Conservation (phyloP, 345 rosid genomes). For the Cochlearia excelsa region DNA sequence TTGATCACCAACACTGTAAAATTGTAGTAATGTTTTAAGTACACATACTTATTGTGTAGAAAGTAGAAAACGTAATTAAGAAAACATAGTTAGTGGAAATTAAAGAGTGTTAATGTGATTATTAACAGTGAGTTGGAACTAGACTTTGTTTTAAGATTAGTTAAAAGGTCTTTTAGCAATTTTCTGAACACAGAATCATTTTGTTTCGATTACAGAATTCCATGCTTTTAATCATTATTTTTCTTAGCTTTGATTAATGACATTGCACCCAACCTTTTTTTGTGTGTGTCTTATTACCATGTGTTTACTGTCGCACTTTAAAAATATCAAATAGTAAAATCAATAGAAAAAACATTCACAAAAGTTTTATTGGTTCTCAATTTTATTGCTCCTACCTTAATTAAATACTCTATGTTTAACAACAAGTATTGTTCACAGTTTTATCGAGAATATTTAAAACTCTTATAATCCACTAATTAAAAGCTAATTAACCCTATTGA, state of each 20-base stretch:
- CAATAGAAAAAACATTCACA: not conserved
- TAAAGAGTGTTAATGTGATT: slow-evolving; percentile 25
- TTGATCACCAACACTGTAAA: not conserved
- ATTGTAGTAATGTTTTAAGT: not conserved
- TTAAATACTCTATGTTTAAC: too few species aligned
- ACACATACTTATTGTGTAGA: slow-evolving; percentile 6
- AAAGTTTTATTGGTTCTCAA: not conserved
- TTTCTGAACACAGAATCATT: slow-evolving; percentile 35
- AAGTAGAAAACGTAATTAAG: slow-evolving; percentile 14
- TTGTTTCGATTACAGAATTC: slow-evolving; percentile 32
- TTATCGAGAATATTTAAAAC: too few species aligned
- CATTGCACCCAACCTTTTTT: slow-evolving; percentile 32
- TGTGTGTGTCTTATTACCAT: slow-evolving; percentile 8
- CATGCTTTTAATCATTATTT: slow-evolving; percentile 34
- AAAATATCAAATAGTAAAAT: not conserved
- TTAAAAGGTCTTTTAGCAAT: slow-evolving; percentile 31
- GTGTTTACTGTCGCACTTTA: slow-evolving; percentile 12
- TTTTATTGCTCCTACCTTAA: too few species aligned
- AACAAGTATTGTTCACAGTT: too few species aligned
- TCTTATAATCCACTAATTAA: too few species aligned
- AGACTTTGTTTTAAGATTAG: slow-evolving; percentile 33
- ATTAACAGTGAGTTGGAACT: slow-evolving; percentile 27
- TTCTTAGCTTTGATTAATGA: slow-evolving; percentile 26
- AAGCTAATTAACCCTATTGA: not conserved
- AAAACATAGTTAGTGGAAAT: slow-evolving; percentile 16